These are phyloP conservation scores for Ceratobasidium theobromae DNA, from an alignment of 1,284 basidiomycete genomes.

Conservation along the genomic window DNA sequence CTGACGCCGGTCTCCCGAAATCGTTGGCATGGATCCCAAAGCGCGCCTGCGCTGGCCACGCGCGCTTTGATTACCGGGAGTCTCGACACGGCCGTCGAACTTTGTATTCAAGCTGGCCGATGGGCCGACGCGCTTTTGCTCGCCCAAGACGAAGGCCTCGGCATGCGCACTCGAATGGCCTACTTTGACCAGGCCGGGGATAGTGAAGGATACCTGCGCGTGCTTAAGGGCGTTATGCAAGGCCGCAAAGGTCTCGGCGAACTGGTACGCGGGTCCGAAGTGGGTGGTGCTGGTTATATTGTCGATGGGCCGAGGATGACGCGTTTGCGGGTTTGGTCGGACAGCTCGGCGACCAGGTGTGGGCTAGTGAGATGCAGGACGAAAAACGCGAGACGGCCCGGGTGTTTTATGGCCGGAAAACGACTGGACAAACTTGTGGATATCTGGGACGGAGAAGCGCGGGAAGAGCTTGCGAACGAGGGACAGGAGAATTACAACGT, in stretches of 20 bases:
- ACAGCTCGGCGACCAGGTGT: conserved; percentile 67
- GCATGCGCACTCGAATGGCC: conserved; percentile 86
- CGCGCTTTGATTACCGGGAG: conserved; percentile 94
- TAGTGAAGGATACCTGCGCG: conserved; percentile 75
- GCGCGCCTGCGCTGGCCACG: conserved; percentile 86
- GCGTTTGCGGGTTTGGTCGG: conserved; percentile 88
- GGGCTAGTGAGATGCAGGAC: not conserved
- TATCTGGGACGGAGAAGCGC: not conserved
- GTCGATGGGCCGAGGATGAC: conserved; percentile 85
- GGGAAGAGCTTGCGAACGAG: not conserved
- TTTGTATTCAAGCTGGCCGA: conserved; percentile 87
- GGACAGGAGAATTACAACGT: no score
- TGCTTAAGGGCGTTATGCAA: conserved; percentile 94
- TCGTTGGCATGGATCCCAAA: conserved; percentile 86
- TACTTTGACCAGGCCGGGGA: conserved; percentile 87
- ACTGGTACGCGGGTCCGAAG: conserved; percentile 95
- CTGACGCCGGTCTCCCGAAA: conserved; percentile 57
- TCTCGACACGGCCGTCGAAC: conserved; percentile 87
- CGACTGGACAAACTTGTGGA: not conserved
- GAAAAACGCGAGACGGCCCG: conserved; percentile 4
- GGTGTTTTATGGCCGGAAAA: conserved; percentile 13
- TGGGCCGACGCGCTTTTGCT: conserved; percentile 94
- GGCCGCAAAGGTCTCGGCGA: conserved; percentile 77
- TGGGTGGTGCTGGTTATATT: conserved; percentile 90
- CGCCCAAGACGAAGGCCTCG: conserved; percentile 89